Evolutionary conservation across 805 yeast species (phyloP).

Genomic region (Metschnikowia drakensbergensis): DNA sequence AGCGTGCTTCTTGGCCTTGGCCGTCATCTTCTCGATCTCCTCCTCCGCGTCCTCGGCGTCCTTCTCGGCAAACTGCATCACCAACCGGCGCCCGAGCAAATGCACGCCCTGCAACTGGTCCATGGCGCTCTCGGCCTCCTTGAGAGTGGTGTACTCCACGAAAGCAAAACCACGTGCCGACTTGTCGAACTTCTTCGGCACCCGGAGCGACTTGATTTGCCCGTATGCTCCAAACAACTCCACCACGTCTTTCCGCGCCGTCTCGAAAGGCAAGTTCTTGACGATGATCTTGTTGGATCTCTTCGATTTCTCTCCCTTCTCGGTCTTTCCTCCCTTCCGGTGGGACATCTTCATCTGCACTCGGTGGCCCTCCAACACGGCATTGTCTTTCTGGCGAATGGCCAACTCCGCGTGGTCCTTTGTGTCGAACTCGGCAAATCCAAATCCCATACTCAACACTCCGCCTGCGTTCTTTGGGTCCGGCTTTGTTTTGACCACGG

Average conservation of each 20-base stretch:
- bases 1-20: slow-evolving; percentile 76
- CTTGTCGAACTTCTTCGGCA: slow-evolving; percentile 93
- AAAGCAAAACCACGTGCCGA: slow-evolving; percentile 97
- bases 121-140: slow-evolving; percentile 95
- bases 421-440: slow-evolving; percentile 86
- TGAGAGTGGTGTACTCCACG: slow-evolving; percentile 78
- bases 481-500: slow-evolving; percentile 82
- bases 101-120: slow-evolving; percentile 92
- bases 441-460: slow-evolving; percentile 93
- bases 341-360: slow-evolving; percentile 86
- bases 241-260: slow-evolving; percentile 87
- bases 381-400: slow-evolving; percentile 66
- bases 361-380: slow-evolving; percentile 82
- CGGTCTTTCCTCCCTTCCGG: slow-evolving; percentile 43
- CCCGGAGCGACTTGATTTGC: slow-evolving; percentile 87
- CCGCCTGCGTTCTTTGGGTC: slow-evolving; percentile 70
- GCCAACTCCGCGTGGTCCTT: slow-evolving; percentile 78
- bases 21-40: slow-evolving; percentile 87
- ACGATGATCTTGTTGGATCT: slow-evolving; percentile 79
- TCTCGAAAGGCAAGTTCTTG: slow-evolving; percentile 96
- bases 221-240: slow-evolving; percentile 94
- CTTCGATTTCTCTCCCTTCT: slow-evolving; percentile 29
- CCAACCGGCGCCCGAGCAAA: slow-evolving; percentile 90
- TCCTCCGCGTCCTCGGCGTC: slow-evolving; percentile 83
- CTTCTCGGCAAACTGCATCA: slow-evolving; percentile 85